These are phyloP conservation scores for Chytriomyces sp. DNA, from an alignment of 192 early-diverging fungal genomes.

Conservation along the genomic window DNA sequence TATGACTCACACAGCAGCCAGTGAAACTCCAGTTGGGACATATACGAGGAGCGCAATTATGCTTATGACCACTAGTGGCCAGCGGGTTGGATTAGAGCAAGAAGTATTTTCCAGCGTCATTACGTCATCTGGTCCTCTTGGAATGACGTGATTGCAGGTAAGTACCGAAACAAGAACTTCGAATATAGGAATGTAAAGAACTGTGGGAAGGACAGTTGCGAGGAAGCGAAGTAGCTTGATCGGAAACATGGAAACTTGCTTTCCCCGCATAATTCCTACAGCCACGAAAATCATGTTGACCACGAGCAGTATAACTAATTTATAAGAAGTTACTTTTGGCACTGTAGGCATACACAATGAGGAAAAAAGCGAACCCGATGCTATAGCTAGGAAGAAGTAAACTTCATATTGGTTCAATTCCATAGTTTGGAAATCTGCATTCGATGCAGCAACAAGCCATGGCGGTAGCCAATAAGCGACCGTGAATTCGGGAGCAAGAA, in stretches of 20 bases:
- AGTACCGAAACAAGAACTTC: conserved; percentile 9
- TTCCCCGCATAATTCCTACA: conserved; percentile 9
- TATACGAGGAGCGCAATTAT: not conserved
- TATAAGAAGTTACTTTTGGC: no score
- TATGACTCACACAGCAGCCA: conserved; percentile 19
- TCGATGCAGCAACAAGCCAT: not conserved
- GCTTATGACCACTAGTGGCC: not conserved
- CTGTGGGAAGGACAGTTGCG: conserved; percentile 4
- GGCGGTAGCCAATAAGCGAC: not conserved
- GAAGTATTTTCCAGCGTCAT: not conserved
- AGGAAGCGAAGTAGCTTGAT: conserved; percentile 10
- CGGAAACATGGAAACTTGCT: conserved; percentile 14
- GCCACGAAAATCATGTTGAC: conserved; percentile 12
- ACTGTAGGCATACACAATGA: no score
- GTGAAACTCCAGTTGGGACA: conserved; percentile 6
- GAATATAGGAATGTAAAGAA: conserved; percentile 19
- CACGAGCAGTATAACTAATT: not conserved
- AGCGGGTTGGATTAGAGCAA: not conserved
- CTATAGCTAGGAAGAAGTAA: not conserved
- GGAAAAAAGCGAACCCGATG: not conserved
- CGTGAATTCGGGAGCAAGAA: not conserved
- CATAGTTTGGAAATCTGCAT: not conserved
- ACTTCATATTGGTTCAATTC: not conserved
- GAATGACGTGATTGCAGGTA: not conserved
- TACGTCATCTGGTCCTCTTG: not conserved